phyloP scores from a whole-genome alignment of 2,329 filamentous ascomycete species.

The Aspergillus pseudonomiae region DNA sequence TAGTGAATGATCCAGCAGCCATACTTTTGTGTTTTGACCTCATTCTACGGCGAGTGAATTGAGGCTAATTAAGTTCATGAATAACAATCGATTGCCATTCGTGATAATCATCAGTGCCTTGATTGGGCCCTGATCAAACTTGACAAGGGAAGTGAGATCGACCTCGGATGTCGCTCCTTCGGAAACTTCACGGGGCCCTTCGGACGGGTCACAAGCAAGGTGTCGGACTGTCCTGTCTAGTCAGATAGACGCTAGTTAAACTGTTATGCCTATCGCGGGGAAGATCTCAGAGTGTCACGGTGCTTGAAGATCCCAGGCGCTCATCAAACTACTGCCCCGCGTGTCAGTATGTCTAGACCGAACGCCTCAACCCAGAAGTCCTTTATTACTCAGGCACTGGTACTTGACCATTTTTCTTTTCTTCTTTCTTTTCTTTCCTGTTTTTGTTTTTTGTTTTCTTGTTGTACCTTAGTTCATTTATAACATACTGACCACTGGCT shows the following conservation, averaged over 20 bases:
- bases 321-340: slow-evolving; percentile 12
- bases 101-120: background rate
- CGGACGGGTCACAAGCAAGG: slow-evolving; percentile 14
- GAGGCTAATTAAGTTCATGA: background rate
- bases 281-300: slow-evolving; percentile 9
- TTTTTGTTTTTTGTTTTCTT: background rate
- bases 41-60: background rate
- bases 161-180: slow-evolving; percentile 22
- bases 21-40: background rate
- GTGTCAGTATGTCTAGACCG: slow-evolving; percentile 34
- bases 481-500: slow-evolving; percentile 28
- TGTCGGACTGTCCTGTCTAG: background rate
- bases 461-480: background rate
- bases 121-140: slow-evolving; percentile 6
- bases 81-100: background rate
- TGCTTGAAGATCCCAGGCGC: slow-evolving; percentile 13
- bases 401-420: slow-evolving; percentile 21
- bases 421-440: slow-evolving; percentile 1
- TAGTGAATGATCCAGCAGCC: background rate
- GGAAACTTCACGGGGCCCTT: slow-evolving; percentile 17
- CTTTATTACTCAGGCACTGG: slow-evolving; percentile 35
- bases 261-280: slow-evolving; percentile 11
- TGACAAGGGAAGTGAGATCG: slow-evolving; percentile 7
- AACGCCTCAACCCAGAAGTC: slow-evolving; percentile 29
- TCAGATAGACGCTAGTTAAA: slow-evolving; percentile 15